Evolutionary conservation across 306 rosid species (phyloP).

Genomic region (Vachellia collinsii): DNA sequence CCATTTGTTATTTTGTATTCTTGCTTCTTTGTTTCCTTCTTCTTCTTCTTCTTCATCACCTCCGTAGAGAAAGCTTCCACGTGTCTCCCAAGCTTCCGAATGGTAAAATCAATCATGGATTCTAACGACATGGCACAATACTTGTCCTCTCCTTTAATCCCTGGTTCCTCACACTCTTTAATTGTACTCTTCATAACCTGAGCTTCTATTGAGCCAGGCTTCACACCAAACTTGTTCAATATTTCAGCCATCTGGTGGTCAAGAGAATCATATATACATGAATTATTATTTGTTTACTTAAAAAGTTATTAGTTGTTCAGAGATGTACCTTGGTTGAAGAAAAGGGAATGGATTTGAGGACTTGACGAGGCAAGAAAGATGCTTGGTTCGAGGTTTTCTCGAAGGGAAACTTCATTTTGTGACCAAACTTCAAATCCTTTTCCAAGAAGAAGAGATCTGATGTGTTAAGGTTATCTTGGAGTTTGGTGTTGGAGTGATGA

Average conservation of each 20-base stretch:
- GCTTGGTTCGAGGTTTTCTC: no score
- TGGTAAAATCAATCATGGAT: slow-evolving; percentile 79
- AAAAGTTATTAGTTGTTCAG: no score
- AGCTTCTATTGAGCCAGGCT: slow-evolving; percentile 52
- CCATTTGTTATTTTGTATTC: slow-evolving; percentile 43
- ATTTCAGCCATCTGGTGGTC: slow-evolving; percentile 41
- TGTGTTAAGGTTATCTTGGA: no score
- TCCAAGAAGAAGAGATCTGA: no score
- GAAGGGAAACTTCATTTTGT: no score
- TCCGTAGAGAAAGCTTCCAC: slow-evolving; percentile 61
- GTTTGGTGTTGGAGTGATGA: no score
- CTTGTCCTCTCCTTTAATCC: slow-evolving; percentile 61
- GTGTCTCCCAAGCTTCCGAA: slow-evolving; percentile 62
- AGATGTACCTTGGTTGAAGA: no score
- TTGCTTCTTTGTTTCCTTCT: slow-evolving; percentile 42
- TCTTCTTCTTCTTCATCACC: slow-evolving; percentile 27
- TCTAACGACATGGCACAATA: slow-evolving; percentile 85
- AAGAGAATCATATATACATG: neutral
- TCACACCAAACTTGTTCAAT: slow-evolving; percentile 42
- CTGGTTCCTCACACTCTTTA: slow-evolving; percentile 54
- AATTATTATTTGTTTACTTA: no score
- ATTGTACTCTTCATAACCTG: slow-evolving; percentile 49
- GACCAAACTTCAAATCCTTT: no score
- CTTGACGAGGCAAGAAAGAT: no score
- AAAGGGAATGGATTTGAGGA: no score